Conservation (phyloP, 106 monocot genomes). For the Dactylorhiza incarnata region DNA sequence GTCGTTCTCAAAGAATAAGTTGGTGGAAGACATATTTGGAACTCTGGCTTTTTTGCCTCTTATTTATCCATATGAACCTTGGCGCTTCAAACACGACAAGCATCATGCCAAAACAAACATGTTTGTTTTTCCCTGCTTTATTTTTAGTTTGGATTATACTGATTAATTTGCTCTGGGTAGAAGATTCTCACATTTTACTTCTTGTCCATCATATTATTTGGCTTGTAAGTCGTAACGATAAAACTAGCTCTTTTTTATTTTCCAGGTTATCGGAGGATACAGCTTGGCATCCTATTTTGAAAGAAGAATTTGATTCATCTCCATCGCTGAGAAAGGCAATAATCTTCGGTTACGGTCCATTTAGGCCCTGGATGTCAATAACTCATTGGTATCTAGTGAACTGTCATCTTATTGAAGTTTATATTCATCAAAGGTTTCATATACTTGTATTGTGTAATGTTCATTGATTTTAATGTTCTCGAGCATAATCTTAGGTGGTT, state of each 20-base stretch:
- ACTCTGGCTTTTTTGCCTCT: conserved; percentile 92
- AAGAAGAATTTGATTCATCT: conserved; percentile 54
- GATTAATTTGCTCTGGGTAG: neutral
- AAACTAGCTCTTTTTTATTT: neutral
- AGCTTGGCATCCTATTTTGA: conserved; percentile 81
- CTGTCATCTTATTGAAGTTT: neutral
- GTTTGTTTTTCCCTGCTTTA: conserved; percentile 33
- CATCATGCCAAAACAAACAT: conserved; percentile 99
- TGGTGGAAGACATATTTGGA: conserved; percentile 90
- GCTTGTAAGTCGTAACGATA: neutral
- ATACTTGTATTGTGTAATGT: conserved; percentile 2
- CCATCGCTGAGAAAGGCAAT: conserved; percentile 53
- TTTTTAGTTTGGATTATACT: neutral
- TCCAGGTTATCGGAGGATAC: conserved; percentile 85
- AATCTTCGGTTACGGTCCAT: conserved; percentile 72
- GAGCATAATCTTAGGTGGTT: conserved; percentile 41
- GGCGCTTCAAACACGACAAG: conserved; percentile 92
- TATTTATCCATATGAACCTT: conserved; percentile 98
- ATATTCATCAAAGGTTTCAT: neutral
- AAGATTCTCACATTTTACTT: neutral
- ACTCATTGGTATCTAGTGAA: conserved; percentile 60
- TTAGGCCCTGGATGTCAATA: conserved; percentile 95
- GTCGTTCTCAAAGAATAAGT: conserved; percentile 93
- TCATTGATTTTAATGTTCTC: conserved; percentile 9
- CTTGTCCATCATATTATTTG: neutral